A percentile compares a stretch with the other conserved stretches of the same genome.
These are phyloP conservation scores for Beta lomatogona DNA, from an alignment of 179 eudicot genomes.

Conservation along the genomic window DNA sequence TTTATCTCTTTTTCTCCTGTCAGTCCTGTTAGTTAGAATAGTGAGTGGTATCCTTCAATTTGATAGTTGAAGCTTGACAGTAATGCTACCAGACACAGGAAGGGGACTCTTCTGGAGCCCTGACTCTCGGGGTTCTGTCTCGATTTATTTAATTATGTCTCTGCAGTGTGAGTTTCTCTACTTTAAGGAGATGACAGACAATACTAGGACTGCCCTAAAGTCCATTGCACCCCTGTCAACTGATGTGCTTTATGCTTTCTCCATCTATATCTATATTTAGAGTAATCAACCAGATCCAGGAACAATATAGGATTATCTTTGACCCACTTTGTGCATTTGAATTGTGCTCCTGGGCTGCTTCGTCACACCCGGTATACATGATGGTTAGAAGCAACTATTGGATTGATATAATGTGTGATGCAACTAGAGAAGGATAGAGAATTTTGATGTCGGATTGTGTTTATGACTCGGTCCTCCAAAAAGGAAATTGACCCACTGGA, in stretches of 20 bases:
- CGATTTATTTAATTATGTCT: neutral
- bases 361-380: no score
- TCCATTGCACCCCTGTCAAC: neutral
- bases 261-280: no score
- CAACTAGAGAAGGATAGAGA: neutral
- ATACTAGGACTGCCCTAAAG: neutral
- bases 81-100: neutral
- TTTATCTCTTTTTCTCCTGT: neutral
- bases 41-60: neutral
- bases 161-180: neutral
- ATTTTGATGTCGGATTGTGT: neutral
- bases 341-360: no score
- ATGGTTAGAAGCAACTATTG: neutral
- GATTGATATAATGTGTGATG: no score
- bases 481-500: neutral
- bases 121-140: neutral
- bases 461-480: neutral
- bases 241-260: no score
- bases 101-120: neutral
- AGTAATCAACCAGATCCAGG: no score
- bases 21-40: neutral
- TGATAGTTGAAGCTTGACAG: neutral
- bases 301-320: no score
- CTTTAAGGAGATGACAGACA: neutral
- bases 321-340: no score